A percentile compares a stretch with the other conserved stretches of the same genome.
phyloP scores from a whole-genome alignment of 1,284 basidiomycete species.

The Malassezia brasiliensis region DNA sequence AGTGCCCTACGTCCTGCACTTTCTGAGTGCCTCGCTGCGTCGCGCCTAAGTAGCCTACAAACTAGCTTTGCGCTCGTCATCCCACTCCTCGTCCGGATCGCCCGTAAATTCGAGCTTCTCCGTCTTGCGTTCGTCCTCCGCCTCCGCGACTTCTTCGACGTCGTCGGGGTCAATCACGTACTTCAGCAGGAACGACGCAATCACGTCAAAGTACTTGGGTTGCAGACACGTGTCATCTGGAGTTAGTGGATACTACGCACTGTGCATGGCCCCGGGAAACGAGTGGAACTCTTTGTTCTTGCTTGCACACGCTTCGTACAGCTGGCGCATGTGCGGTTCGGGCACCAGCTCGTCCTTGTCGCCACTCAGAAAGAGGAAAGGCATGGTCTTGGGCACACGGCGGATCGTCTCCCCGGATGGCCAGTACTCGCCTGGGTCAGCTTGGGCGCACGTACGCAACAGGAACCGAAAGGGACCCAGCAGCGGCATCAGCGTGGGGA shows the following conservation, averaged over 20 bases:
- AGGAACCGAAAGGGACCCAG: conserved; percentile 69
- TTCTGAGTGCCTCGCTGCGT: conserved; percentile 4
- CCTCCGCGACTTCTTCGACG: neutral
- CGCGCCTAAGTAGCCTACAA: conserved; percentile 6
- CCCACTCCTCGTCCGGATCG: neutral
- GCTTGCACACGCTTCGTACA: conserved; percentile 57
- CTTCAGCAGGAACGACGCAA: conserved; percentile 31
- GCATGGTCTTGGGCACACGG: conserved; percentile 60
- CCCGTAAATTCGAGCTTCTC: neutral
- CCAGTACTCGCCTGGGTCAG: conserved; percentile 61
- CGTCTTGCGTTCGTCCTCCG: neutral
- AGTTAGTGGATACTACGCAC: conserved; percentile 50
- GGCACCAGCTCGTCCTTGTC: conserved; percentile 73
- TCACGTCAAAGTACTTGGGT: conserved; percentile 36
- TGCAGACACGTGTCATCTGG: conserved; percentile 43
- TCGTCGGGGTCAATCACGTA: conserved; percentile 14
- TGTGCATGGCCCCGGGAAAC: conserved; percentile 62
- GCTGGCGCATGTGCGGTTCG: conserved; percentile 66
- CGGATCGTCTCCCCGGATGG: conserved; percentile 65
- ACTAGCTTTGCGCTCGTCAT: conserved; percentile 6
- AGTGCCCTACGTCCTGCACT: conserved; percentile 18
- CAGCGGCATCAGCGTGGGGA: conserved; percentile 66
- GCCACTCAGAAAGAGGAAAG: conserved; percentile 77
- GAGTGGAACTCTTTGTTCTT: conserved; percentile 51
- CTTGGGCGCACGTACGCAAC: conserved; percentile 51